Evolutionary conservation across 306 rosid species (phyloP).

Genomic region (Macrotyloma uniflorum): DNA sequence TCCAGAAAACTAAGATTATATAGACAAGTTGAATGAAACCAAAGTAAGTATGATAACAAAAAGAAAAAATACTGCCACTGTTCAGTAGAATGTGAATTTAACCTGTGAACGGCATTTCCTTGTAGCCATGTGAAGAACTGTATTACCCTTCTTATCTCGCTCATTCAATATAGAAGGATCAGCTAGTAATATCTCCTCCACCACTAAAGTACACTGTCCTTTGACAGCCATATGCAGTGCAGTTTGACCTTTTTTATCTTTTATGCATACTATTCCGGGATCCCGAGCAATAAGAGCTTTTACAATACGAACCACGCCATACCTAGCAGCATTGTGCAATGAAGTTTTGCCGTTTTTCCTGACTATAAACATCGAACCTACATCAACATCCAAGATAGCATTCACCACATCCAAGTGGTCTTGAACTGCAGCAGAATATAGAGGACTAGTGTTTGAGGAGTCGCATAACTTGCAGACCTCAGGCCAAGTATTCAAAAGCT

Average conservation of each 20-base stretch:
- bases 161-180: conserved; percentile 71
- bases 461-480: conserved; percentile 75
- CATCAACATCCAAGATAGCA: conserved; percentile 83
- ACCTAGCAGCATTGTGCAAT: conserved; percentile 81
- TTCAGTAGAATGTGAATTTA: conserved; percentile 21
- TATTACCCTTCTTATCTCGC: conserved; percentile 91
- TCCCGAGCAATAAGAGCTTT: conserved; percentile 69
- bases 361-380: conserved; percentile 59
- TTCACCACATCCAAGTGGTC: conserved; percentile 82
- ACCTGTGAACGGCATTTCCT: conserved; percentile 94
- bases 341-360: conserved; percentile 96
- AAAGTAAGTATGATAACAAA: background rate
- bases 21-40: background rate
- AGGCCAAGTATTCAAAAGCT: conserved; percentile 69
- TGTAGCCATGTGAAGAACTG: conserved; percentile 91
- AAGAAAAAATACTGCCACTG: background rate
- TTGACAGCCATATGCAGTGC: conserved; percentile 97
- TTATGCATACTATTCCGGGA: conserved; percentile 69
- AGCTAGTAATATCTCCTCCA: conserved; percentile 73
- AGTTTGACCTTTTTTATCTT: conserved; percentile 94
- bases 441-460: conserved; percentile 84
- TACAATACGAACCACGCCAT: conserved; percentile 63
- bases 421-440: conserved; percentile 81
- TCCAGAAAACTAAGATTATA: conserved; percentile 12
- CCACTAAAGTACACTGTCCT: conserved; percentile 68